Evolutionary conservation across 2,329 filamentous ascomycete species (phyloP).

Genomic region (Aspergillus niger): DNA sequence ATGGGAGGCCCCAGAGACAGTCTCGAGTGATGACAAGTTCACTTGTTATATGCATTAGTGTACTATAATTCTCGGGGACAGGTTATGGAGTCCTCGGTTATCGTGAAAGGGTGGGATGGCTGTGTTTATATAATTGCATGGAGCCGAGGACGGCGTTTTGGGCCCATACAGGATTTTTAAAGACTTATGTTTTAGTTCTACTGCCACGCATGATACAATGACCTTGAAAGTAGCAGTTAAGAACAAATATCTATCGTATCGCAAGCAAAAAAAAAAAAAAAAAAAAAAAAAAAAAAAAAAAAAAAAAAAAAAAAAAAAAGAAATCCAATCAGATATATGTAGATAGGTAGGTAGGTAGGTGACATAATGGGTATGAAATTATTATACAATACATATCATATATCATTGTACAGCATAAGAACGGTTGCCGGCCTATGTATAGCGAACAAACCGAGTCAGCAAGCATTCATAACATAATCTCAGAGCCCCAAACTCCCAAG

Average conservation of each 20-base stretch:
- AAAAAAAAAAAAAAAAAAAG: not conserved
- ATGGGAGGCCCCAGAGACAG: conserved; percentile 51
- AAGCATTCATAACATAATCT: not conserved
- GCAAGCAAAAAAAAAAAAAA: not conserved
- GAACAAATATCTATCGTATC: not conserved
- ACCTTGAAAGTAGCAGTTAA: too few species aligned
- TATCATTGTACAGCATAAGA: not conserved
- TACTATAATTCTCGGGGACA: not conserved
- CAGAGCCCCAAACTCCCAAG: conserved; percentile 7
- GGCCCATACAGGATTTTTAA: not conserved
- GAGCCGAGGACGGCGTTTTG: not conserved
- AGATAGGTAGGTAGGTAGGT: too few species aligned
- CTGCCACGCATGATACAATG: too few species aligned
- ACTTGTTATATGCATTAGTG: not conserved
- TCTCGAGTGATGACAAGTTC: conserved; percentile 47
- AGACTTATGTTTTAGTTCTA: too few species aligned
- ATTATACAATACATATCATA: conserved; percentile 9
- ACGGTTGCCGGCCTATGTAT: not conserved
- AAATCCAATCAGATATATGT: not conserved
- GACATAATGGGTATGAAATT: not conserved
- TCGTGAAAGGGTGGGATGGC: not conserved
- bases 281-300: not conserved
- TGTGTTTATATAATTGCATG: not conserved
- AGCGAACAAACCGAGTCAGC: not conserved
- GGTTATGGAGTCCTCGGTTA: not conserved